Base-by-base conservation (phyloP, 2,329 filamentous ascomycete species). In the Chrysoporthe deuterocubensis region DNA sequence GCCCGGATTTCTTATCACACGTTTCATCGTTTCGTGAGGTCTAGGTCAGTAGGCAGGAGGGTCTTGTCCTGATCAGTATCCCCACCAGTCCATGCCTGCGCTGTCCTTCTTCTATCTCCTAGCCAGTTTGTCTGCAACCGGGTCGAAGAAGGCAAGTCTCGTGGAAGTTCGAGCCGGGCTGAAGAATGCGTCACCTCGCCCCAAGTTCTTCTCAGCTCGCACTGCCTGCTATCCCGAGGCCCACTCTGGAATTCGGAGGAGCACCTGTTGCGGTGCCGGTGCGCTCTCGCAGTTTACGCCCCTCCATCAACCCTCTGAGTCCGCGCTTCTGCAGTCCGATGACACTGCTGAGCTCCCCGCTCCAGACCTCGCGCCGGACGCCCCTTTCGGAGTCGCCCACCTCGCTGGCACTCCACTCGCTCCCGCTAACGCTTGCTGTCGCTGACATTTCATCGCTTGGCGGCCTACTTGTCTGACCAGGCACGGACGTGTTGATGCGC, bases 251-350 rank as follows among this genome's bases (percentile, higher is more conserved):
- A 11, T 61, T 67, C 11, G 65, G 60, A 34, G 69, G 72, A 3
- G 68, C 70, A 7, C 74, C 74, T 4, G 73, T 70, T 34, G 70
- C 71, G 32, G 83, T 85, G 11, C 84, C 84, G 3, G 83, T 85
- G 71, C 93, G 84, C 78, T 97, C 93, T 57, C 94, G 84, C 83
- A 97, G 89, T 69, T 95, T 85, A 57, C 95, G 84, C 3, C 95
- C 95, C 78, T 98, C 96, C 96, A 99, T 98, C 72, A 99, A 79
- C 0, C 96, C 96, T 68, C 95, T 85, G 46, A 99, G 79, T 0
- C 96, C 96, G 65, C 96, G 86, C 82, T 99, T 99, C 82, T 99
- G 96, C 71, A 99, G 78, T 0, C 96, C 96, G 72, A 99, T 97
- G 2, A 98, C 95, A 61, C 93, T 93, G 81, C 92, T 94, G 44